Base-by-base conservation (phyloP, 2,329 filamentous ascomycete genomes). In the Claviceps capensis region DNA sequence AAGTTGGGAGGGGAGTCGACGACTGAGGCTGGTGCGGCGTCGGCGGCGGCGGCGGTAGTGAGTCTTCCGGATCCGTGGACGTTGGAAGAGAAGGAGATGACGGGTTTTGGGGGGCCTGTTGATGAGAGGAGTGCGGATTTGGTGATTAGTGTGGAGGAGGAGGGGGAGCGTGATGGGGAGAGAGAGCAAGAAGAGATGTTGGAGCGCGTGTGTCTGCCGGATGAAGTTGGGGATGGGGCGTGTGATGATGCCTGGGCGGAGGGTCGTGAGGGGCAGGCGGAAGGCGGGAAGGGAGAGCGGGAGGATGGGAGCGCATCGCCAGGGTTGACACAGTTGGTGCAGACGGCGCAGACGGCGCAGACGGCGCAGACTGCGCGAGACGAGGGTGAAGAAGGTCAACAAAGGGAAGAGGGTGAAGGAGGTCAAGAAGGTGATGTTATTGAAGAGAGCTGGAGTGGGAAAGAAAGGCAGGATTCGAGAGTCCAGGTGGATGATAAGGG, bases 1-100 rank as follows among this genome's bases (percentile, higher is more conserved):
- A 22, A 22, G 19, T 13, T 44, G 42, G 19, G 42, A 44, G 13
- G 42, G 13, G 42, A 26, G 42, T 5, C 9, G 40, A 19, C 5
- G 40, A 19, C 3, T 17, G 19, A 4, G 8, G 5, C 40, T 7
- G 6, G 6, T 14, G 16, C 16, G 14, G 40, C 17, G 40, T 2
- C 11, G 40, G 7, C 11, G 53, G 26, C 8, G 49, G 62, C 61
- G 49, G 51, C 60, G 36, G 49, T 60, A 45, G 51, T 60, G 37
- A 50, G 60, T 22, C 65, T 63, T 30, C 65, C 64, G n/a, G 60
- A 58, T 50, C 59, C 59, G 11, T 64, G 62, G 61, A 56, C 47
- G n/a, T 11, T 34, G 30, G 30, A 34, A 11, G 55, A 57, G 19
- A 41, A 34, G 22, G 26, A 50, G 8, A 45, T 16, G 45, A 22